phyloP scores from a whole-genome alignment of 176 grass and related monocot species.

The Olyra latifolia region DNA sequence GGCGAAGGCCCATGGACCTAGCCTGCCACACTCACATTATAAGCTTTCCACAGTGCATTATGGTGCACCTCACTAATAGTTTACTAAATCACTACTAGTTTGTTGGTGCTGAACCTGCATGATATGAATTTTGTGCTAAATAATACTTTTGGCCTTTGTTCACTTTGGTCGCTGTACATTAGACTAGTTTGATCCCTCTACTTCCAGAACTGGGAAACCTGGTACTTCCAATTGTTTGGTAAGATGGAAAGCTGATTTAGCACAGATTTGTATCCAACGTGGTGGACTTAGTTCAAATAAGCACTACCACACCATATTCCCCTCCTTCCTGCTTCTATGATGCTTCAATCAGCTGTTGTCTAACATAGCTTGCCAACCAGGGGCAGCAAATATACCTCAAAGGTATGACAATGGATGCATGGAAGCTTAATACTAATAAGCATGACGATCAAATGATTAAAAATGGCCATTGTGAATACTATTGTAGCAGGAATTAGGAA shows the following conservation, averaged over 20 bases:
- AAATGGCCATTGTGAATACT: neutral
- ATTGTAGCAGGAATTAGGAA: neutral
- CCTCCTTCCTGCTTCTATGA: neutral
- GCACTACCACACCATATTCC: neutral
- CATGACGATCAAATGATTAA: neutral
- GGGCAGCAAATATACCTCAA: neutral
- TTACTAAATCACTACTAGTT: constrained; percentile 11
- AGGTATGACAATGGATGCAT: neutral
- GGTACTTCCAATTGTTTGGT: neutral
- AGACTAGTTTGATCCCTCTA: neutral
- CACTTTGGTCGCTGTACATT: neutral
- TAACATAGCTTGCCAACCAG: neutral
- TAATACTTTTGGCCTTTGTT: neutral
- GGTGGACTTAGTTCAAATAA: neutral
- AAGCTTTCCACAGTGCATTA: neutral
- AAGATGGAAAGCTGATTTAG: neutral
- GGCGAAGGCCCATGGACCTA: no score
- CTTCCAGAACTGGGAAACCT: neutral
- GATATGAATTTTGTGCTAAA: neutral
- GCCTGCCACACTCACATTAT: neutral
- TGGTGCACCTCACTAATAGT: neutral
- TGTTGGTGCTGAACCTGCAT: constrained; percentile 13
- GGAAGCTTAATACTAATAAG: neutral
- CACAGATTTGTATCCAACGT: neutral
- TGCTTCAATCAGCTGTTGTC: neutral